These are phyloP conservation scores for Bonnemaisonia californica DNA, from an alignment of 31 red algal genomes.

Conservation along the genomic window DNA sequence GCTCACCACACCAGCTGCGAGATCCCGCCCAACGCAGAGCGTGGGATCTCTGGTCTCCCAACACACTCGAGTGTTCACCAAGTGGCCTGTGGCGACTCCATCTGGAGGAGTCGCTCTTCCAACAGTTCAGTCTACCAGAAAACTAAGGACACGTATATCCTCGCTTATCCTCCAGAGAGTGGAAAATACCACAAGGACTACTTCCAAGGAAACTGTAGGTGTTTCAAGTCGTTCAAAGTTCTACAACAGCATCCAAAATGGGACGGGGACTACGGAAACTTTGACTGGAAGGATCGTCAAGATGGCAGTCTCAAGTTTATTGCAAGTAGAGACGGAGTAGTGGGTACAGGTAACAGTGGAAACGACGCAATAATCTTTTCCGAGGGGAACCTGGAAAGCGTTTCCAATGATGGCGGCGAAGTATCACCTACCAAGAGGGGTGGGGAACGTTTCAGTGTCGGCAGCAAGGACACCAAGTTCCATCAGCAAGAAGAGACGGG, in stretches of 20 bases:
- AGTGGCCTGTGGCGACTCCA: too few relatives aligned
- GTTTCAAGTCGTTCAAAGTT: slow-evolving; percentile 12
- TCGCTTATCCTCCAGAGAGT: too few relatives aligned
- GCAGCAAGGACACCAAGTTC: neutral
- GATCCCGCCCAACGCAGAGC: too few relatives aligned
- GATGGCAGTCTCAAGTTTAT: too few relatives aligned
- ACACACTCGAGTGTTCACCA: too few relatives aligned
- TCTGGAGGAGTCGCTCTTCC: too few relatives aligned
- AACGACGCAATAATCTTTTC: neutral
- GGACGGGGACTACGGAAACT: neutral
- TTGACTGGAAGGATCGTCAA: neutral
- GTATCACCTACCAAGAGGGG: neutral
- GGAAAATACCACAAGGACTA: too few relatives aligned
- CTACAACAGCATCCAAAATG: neutral
- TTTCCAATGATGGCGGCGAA: neutral
- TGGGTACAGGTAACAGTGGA: neutral
- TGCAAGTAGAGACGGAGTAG: too few relatives aligned
- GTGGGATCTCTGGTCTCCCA: too few relatives aligned
- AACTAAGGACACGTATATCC: too few relatives aligned
- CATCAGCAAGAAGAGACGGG: neutral
- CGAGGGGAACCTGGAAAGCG: neutral
- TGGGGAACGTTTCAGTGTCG: neutral
- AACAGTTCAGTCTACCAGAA: too few relatives aligned
- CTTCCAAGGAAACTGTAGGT: neutral
- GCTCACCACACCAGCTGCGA: too few relatives aligned